A percentile compares a stretch with the other conserved stretches of the same genome.
These are phyloP conservation scores for Xanthoparmelia taractica DNA, from an alignment of 495 filamentous ascomycete genomes.

Conservation along the genomic window DNA sequence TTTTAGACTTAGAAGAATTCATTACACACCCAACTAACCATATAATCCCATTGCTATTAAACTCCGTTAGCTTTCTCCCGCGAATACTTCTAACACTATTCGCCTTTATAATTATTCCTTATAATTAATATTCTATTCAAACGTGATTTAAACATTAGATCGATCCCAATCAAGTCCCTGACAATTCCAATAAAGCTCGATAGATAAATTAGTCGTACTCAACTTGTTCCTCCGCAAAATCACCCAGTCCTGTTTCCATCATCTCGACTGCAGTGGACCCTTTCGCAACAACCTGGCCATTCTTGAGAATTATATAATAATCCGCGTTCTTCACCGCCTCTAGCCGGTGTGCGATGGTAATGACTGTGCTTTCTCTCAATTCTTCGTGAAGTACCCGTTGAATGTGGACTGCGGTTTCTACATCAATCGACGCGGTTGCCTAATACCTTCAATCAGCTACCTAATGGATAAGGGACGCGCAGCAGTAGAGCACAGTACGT, in stretches of 20 bases:
- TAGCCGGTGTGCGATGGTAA: constrained; percentile 78
- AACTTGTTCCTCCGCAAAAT: background rate
- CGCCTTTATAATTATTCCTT: too few relatives aligned
- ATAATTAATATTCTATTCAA: too few relatives aligned
- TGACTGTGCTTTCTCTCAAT: constrained; percentile 68
- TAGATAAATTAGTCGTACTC: too few relatives aligned
- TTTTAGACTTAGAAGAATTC: too few relatives aligned
- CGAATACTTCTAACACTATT: too few relatives aligned
- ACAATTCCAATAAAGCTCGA: too few relatives aligned
- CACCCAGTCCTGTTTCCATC: background rate
- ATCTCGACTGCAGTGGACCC: background rate
- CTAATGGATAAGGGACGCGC: background rate
- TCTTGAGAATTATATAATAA: constrained; percentile 62
- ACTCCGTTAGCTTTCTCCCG: too few relatives aligned
- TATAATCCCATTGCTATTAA: too few relatives aligned
- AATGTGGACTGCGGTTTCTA: constrained; percentile 66
- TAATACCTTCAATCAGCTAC: constrained; percentile 19
- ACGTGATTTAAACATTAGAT: too few relatives aligned
- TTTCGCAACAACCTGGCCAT: constrained; percentile 42
- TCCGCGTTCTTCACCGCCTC: constrained; percentile 74
- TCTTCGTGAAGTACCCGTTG: constrained; percentile 70
- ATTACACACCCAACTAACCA: too few relatives aligned
- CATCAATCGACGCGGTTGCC: constrained; percentile 80
- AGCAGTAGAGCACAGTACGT: background rate
- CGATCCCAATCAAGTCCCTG: too few relatives aligned